Percentiles rank a stretch among this genome's conserved stretches.
phyloP scores from a whole-genome alignment of 2,329 filamentous ascomycete species.

The Apiospora phragmitis region DNA sequence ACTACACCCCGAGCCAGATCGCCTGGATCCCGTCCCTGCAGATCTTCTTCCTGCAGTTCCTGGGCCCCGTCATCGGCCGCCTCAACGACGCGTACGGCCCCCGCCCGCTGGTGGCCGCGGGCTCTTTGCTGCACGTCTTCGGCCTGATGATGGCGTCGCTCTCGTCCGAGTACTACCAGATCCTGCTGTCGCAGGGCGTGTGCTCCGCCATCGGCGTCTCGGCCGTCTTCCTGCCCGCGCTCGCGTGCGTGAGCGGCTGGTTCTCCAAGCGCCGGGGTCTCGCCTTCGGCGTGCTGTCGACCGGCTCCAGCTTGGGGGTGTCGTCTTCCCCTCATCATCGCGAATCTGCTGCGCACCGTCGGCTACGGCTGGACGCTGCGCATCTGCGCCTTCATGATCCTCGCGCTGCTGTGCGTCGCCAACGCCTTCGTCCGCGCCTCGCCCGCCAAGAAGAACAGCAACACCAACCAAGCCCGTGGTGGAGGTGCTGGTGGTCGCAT shows the following conservation, averaged over 20 bases:
- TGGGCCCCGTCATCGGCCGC: conserved; percentile 49
- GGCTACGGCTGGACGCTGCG: conserved; percentile 38
- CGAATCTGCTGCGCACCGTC: conserved; percentile 51
- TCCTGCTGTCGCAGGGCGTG: conserved; percentile 44
- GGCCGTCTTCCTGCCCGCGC: conserved; percentile 40
- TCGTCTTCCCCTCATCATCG: conserved; percentile 59
- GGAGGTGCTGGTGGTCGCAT: no score
- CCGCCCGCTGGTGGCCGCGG: conserved; percentile 52
- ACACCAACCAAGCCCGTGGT: not conserved
- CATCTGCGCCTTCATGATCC: conserved; percentile 20
- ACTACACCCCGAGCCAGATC: conserved; percentile 51
- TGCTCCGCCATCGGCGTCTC: conserved; percentile 42
- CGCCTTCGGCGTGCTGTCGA: conserved; percentile 54
- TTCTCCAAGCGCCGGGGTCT: conserved; percentile 52
- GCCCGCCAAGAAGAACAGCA: not conserved
- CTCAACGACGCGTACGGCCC: conserved; percentile 67
- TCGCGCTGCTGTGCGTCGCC: conserved; percentile 18
- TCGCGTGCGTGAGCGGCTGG: conserved; percentile 45
- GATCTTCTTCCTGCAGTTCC: conserved; percentile 41
- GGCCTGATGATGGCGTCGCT: conserved; percentile 66
- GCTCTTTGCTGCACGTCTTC: conserved; percentile 59
- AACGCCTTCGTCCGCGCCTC: conserved; percentile 14
- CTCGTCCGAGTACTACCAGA: conserved; percentile 43
- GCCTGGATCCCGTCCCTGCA: conserved; percentile 62
- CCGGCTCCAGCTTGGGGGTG: conserved; percentile 57